Evolutionary conservation across 306 rosid species (phyloP).

Genomic region (Abrus pulchellus): DNA sequence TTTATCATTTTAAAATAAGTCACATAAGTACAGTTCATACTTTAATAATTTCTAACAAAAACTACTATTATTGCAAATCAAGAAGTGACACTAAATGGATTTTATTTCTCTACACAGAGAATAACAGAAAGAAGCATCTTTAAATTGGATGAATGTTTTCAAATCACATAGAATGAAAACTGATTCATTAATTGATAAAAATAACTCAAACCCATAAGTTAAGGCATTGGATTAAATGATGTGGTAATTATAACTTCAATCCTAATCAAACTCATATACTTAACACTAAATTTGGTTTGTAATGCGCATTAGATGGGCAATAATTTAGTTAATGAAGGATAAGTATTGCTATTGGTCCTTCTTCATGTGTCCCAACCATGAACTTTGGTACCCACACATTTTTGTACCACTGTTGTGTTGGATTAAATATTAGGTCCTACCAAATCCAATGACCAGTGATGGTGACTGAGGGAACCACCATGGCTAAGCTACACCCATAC

Average conservation of each 20-base stretch:
- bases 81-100: neutral
- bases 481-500: conserved; percentile 26
- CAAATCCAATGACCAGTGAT: conserved; percentile 37
- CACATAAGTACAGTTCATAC: neutral
- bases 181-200: neutral
- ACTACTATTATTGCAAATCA: neutral
- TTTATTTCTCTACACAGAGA: neutral
- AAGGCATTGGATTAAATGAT: neutral
- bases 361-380: conserved; percentile 42
- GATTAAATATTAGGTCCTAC: conserved; percentile 44
- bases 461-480: conserved; percentile 31
- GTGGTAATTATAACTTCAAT: neutral
- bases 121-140: neutral
- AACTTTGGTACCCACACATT: conserved; percentile 43
- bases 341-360: conserved; percentile 36
- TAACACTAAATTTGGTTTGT: neutral
- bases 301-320: neutral
- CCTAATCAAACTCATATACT: neutral
- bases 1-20: neutral
- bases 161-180: no score
- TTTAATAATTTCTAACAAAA: neutral
- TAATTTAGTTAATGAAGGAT: conserved; percentile 40
- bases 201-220: neutral
- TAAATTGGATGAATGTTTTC: neutral
- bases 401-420: neutral